Evolutionary conservation across 768 basidiomycete species (phyloP).

Genomic region (Russula vinacea): DNA sequence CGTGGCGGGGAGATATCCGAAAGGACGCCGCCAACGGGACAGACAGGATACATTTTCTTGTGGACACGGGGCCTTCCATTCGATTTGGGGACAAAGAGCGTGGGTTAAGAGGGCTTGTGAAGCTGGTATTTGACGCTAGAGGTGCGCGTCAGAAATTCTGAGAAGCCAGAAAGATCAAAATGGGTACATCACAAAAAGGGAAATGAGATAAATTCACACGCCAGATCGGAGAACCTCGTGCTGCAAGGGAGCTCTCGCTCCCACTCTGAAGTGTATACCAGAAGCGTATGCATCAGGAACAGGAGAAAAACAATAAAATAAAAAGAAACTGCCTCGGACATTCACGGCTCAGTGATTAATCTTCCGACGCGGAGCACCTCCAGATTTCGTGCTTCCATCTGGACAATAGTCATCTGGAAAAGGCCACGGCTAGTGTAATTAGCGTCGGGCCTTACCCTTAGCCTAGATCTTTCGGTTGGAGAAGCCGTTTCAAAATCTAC

Average conservation of each 20-base stretch:
- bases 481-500: neutral
- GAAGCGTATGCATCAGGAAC: neutral
- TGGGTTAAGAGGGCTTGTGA: conserved; percentile 26
- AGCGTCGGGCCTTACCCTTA: neutral
- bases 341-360: conserved; percentile 7
- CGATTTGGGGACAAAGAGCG: conserved; percentile 29
- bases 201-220: conserved; percentile 21
- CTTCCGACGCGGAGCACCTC: neutral
- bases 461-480: neutral
- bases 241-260: conserved; percentile 3
- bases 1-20: conserved; percentile 13
- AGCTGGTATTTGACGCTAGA: conserved; percentile 15
- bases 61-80: conserved; percentile 23
- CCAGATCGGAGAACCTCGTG: conserved; percentile 18
- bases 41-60: conserved; percentile 9
- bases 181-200: conserved; percentile 19
- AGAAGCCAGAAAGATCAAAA: conserved; percentile 13
- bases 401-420: conserved; percentile 9
- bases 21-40: conserved; percentile 7
- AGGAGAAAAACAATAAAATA: neutral
- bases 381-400: conserved; percentile 1
- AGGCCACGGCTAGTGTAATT: neutral
- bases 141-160: conserved; percentile 21
- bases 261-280: conserved; percentile 4
- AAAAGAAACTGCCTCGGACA: neutral